Conservation (phyloP, 768 basidiomycete species). For the Rhizopogon salebrosus region DNA sequence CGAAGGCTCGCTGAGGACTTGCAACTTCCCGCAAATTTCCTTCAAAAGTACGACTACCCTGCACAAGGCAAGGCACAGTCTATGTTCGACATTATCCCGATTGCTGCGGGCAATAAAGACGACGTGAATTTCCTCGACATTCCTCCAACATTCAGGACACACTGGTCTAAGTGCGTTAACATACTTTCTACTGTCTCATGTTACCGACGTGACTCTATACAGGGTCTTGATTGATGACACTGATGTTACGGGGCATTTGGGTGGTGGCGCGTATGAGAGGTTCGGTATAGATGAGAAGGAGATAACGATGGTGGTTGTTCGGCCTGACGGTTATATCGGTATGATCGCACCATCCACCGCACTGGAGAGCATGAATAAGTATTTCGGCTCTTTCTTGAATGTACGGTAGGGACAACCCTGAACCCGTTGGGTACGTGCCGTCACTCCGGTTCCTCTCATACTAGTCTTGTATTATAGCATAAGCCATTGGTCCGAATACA, state of each 20-base stretch:
- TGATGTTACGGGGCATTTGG: slow-evolving; percentile 37
- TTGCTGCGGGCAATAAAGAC: slow-evolving; percentile 26
- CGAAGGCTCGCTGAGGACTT: slow-evolving; percentile 23
- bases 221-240: slow-evolving; percentile 61
- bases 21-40: slow-evolving; percentile 17
- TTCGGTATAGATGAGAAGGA: slow-evolving; percentile 39
- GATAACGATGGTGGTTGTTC: slow-evolving; percentile 27
- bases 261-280: slow-evolving; percentile 51
- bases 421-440: neutral
- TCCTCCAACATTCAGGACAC: slow-evolving; percentile 30
- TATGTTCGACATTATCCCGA: slow-evolving; percentile 28
- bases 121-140: slow-evolving; percentile 28
- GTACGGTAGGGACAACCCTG: slow-evolving; percentile 1
- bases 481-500: too few relatives aligned
- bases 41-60: slow-evolving; percentile 22
- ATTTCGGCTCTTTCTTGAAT: slow-evolving; percentile 43
- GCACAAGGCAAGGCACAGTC: slow-evolving; percentile 12
- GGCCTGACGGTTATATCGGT: slow-evolving; percentile 52
- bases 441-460: neutral
- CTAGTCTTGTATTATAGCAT: neutral
- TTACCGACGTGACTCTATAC: neutral
- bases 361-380: slow-evolving; percentile 32
- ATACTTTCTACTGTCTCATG: neutral
- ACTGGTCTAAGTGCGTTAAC: slow-evolving; percentile 37
- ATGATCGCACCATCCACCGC: slow-evolving; percentile 44